phyloP scores from a whole-genome alignment of 257 asterid species.

The Anisodus acutangulus region DNA sequence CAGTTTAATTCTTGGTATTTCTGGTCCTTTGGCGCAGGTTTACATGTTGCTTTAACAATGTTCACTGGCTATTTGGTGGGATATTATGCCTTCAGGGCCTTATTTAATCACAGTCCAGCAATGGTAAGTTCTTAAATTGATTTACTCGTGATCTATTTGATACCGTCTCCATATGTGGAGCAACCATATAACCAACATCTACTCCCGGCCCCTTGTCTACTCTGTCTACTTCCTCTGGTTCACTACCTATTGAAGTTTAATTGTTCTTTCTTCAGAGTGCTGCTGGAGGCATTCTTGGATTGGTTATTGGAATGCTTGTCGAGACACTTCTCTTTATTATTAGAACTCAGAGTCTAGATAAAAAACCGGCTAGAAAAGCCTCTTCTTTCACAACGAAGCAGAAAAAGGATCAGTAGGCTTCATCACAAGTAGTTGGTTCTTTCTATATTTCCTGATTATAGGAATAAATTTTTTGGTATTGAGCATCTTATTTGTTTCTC shows the following conservation, averaged over 20 bases:
- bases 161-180: background rate
- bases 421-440: conserved; percentile 13
- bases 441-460: background rate
- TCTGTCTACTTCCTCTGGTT: background rate
- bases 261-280: conserved; percentile 60
- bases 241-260: background rate
- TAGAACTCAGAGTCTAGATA: conserved; percentile 54
- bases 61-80: conserved; percentile 90
- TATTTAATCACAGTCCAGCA: conserved; percentile 71
- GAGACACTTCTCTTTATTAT: conserved; percentile 85
- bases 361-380: conserved; percentile 36
- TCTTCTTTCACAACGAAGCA: conserved; percentile 37
- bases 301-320: conserved; percentile 84
- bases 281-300: conserved; percentile 96
- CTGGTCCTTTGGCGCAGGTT: conserved; percentile 56
- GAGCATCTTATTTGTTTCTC: background rate
- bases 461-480: background rate
- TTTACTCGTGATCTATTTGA: background rate
- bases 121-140: conserved; percentile 57
- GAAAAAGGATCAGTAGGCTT: conserved; percentile 40
- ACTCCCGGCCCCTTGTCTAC: background rate
- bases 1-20: conserved; percentile 12
- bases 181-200: background rate
- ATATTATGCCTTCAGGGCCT: conserved; percentile 87
- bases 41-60: conserved; percentile 82